These are phyloP conservation scores for Metschnikowia santaceciliae DNA, from an alignment of 805 yeast genomes.

Conservation along the genomic window DNA sequence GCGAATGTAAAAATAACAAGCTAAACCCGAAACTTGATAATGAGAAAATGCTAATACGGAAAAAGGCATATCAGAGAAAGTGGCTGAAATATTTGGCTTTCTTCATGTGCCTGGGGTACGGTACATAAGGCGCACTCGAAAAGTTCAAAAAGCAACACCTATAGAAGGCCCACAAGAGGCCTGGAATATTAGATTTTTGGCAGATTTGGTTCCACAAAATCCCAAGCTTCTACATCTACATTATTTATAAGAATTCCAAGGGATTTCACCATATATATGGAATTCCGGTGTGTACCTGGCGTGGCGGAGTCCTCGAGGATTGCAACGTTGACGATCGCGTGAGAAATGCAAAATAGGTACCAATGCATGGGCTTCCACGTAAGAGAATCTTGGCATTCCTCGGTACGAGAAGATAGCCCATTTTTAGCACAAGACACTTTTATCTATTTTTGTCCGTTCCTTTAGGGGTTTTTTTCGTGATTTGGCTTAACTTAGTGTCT, in stretches of 20 bases:
- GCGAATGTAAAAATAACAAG: neutral
- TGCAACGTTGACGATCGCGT: neutral
- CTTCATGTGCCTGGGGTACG: neutral
- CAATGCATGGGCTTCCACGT: neutral
- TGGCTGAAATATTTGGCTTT: neutral
- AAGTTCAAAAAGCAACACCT: neutral
- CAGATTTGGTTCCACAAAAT: too few relatives aligned
- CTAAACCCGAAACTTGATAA: neutral
- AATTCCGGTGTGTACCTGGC: neutral
- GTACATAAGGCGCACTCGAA: neutral
- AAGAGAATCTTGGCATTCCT: too few relatives aligned
- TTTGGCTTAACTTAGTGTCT: too few relatives aligned
- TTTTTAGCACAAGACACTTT: too few relatives aligned
- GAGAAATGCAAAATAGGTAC: neutral
- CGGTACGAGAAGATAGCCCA: too few relatives aligned
- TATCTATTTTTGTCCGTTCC: too few relatives aligned
- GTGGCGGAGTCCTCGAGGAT: neutral
- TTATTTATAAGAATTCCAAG: too few relatives aligned
- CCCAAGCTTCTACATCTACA: too few relatives aligned
- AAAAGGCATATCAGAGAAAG: neutral
- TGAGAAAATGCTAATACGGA: neutral
- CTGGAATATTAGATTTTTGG: neutral
- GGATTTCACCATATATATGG: too few relatives aligned
- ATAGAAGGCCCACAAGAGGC: too few relatives aligned
- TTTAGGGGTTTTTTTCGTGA: too few relatives aligned